Conservation (phyloP, 805 yeast species). For the Lipomyces yamadae region DNA sequence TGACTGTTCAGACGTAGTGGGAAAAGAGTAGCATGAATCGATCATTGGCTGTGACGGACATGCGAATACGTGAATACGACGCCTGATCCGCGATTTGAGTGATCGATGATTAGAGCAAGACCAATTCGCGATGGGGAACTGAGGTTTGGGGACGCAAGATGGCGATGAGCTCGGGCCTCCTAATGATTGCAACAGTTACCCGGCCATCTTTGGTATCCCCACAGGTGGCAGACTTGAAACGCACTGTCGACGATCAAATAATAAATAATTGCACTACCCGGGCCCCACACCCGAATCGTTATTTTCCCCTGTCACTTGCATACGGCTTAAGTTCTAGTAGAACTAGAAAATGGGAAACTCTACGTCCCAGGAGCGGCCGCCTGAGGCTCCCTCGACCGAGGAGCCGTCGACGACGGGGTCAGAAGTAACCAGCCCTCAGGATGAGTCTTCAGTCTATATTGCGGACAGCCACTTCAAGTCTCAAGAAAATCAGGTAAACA, state of each 20-base stretch:
- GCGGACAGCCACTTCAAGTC: not conserved
- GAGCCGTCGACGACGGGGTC: conserved; percentile 19
- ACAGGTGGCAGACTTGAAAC: not conserved
- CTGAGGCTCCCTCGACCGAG: conserved; percentile 18
- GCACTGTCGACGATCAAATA: not conserved
- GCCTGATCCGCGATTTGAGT: not conserved
- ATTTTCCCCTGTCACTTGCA: not conserved
- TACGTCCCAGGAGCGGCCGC: conserved; percentile 29
- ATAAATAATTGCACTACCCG: not conserved
- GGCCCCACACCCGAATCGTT: not conserved
- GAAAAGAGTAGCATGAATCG: not conserved
- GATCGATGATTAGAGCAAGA: not conserved
- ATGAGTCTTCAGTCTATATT: not conserved
- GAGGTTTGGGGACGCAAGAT: not conserved
- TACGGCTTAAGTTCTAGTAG: not conserved
- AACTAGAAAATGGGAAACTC: conserved; percentile 33
- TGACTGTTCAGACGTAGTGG: not conserved
- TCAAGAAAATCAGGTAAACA: not conserved
- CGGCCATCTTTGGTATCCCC: not conserved
- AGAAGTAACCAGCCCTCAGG: conserved; percentile 8
- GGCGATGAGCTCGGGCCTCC: not conserved
- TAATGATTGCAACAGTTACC: not conserved
- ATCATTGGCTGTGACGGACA: not conserved
- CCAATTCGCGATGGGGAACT: not conserved
- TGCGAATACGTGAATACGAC: not conserved